Conservation (phyloP, 2,329 filamentous ascomycete species). For the Exophiala aquamarina region DNA sequence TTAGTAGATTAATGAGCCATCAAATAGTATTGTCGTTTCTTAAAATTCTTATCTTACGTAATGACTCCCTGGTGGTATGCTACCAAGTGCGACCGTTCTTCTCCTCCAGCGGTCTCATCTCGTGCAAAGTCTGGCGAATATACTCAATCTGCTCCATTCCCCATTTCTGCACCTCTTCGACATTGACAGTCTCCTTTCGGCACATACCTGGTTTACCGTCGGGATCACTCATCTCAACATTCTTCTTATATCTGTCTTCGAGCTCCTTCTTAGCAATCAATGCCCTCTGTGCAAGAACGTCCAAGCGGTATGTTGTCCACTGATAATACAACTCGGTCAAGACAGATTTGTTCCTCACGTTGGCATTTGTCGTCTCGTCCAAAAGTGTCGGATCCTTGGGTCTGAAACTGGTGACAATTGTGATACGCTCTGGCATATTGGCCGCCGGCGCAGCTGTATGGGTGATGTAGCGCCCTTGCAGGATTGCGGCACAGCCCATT, state of each 20-base stretch:
- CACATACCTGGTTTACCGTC: too few species aligned
- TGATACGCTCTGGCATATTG: constrained; percentile 62
- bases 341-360: constrained; percentile 58
- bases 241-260: constrained; percentile 3
- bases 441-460: constrained; percentile 62
- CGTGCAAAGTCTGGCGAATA: too few species aligned
- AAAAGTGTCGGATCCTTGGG: constrained; percentile 53
- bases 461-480: constrained; percentile 66
- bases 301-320: constrained; percentile 61
- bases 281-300: constrained; percentile 59
- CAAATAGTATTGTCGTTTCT: too few species aligned
- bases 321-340: constrained; percentile 59
- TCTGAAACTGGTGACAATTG: constrained; percentile 65
- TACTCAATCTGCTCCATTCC: too few species aligned
- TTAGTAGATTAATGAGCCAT: too few species aligned
- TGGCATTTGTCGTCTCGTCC: constrained; percentile 62
- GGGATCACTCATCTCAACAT: too few species aligned
- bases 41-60: too few species aligned
- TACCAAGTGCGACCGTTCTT: too few species aligned
- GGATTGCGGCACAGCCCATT: constrained; percentile 58
- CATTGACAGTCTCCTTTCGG: too few species aligned
- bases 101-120: too few species aligned
- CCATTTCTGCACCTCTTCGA: too few species aligned
- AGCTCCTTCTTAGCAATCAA: not conserved
- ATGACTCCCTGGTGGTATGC: too few species aligned